Evolutionary conservation across 768 basidiomycete genomes (phyloP).

Genomic region (Stropharia rugosoannulata): DNA sequence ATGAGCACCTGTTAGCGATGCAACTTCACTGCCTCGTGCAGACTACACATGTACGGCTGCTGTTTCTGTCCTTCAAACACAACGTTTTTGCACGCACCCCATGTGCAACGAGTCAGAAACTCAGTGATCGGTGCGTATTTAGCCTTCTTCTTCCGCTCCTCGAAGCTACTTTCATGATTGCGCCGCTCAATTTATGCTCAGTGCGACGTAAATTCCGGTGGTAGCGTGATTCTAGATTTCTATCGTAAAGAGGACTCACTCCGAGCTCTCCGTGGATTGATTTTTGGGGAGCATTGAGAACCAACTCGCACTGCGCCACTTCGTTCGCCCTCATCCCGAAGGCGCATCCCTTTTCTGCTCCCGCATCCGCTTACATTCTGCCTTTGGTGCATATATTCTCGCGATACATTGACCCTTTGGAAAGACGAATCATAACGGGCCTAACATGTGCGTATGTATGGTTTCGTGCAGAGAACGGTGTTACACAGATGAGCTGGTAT

Average conservation of each 20-base stretch:
- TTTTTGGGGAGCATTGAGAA: slow-evolving; percentile 13
- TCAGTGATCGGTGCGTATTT: slow-evolving; percentile 5
- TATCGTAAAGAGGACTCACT: slow-evolving; percentile 19
- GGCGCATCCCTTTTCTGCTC: slow-evolving; percentile 12
- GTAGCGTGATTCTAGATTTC: slow-evolving; percentile 27
- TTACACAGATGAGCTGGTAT: slow-evolving; percentile 2
- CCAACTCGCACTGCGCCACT: slow-evolving; percentile 21
- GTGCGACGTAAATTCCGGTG: slow-evolving; percentile 25
- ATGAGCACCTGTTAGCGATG: too few relatives aligned
- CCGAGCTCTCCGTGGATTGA: slow-evolving; percentile 30
- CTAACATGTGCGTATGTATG: slow-evolving; percentile 10
- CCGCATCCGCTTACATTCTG: slow-evolving; percentile 15
- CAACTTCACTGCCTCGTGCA: too few relatives aligned
- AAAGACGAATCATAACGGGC: slow-evolving; percentile 1
- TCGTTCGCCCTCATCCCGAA: slow-evolving; percentile 17
- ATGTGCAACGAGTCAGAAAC: too few relatives aligned
- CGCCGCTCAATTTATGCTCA: slow-evolving; percentile 18
- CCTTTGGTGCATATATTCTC: slow-evolving; percentile 8
- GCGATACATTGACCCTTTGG: neutral
- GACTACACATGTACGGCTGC: too few relatives aligned
- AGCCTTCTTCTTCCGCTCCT: slow-evolving; percentile 16
- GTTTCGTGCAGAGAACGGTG: slow-evolving; percentile 5
- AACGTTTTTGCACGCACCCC: too few relatives aligned
- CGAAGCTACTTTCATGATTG: slow-evolving; percentile 17
- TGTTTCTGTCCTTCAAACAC: too few relatives aligned